Conservation (phyloP, 139 green algal genomes). For the Picochlorum sp. region DNA sequence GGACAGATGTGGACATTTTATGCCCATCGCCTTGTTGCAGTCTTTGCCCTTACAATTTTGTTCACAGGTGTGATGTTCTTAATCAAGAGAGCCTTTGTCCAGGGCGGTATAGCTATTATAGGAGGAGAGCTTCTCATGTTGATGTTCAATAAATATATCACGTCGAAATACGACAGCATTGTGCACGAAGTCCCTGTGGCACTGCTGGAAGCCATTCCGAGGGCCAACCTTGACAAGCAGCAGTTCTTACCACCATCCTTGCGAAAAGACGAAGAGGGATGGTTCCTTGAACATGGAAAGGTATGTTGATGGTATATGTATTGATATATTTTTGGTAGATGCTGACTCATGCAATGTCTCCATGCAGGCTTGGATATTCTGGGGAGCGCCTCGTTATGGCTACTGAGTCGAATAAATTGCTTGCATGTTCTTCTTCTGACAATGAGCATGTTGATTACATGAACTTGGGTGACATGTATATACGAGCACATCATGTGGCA, state of each 20-base stretch:
- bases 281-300: slow-evolving; percentile 22
- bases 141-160: slow-evolving; percentile 22
- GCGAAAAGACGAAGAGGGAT: slow-evolving; percentile 14
- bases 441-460: no score
- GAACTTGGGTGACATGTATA: no score
- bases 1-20: slow-evolving; percentile 26
- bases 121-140: slow-evolving; percentile 19
- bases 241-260: slow-evolving; percentile 25
- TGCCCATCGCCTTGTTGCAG: slow-evolving; percentile 24
- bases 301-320: no score
- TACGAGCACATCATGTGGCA: no score
- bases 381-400: slow-evolving; percentile 17
- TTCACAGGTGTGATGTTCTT: slow-evolving; percentile 38
- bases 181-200: slow-evolving; percentile 5
- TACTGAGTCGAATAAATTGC: neutral
- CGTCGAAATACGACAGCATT: slow-evolving; percentile 15
- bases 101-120: slow-evolving; percentile 18
- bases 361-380: slow-evolving; percentile 16
- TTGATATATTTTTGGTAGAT: no score
- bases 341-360: no score
- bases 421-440: no score
- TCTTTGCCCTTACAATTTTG: slow-evolving; percentile 33
- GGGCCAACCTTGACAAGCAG: slow-evolving; percentile 11
- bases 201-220: slow-evolving; percentile 8
- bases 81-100: slow-evolving; percentile 33